A percentile compares a stretch with the other conserved stretches of the same genome.
Evolutionary conservation across 257 asterid genomes (phyloP).

Genomic region (Salvia miltiorrhiza): DNA sequence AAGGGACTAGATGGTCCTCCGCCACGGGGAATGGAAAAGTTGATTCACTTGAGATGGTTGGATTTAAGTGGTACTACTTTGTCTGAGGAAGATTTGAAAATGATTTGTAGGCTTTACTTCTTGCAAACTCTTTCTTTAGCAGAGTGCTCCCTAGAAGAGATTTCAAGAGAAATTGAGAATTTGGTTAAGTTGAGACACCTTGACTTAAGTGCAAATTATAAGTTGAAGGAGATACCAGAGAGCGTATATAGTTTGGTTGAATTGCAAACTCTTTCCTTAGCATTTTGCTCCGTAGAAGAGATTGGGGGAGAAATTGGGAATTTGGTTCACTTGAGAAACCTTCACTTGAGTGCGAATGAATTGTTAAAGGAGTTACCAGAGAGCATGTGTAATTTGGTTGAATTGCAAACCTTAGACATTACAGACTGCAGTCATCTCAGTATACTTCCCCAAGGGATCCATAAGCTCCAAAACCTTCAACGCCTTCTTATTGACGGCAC

Average conservation of each 20-base stretch:
- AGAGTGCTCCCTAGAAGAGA: too few relatives aligned
- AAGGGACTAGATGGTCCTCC: background rate
- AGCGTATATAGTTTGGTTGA: too few relatives aligned
- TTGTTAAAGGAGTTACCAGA: conserved; percentile 22
- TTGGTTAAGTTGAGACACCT: too few relatives aligned
- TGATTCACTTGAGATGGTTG: conserved; percentile 28
- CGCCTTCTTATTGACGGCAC: background rate
- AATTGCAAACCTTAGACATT: conserved; percentile 25
- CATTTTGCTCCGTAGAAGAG: background rate
- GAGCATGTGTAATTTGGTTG: conserved; percentile 17
- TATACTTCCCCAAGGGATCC: conserved; percentile 30
- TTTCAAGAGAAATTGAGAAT: too few relatives aligned
- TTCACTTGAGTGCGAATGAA: background rate
- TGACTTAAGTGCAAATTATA: too few relatives aligned
- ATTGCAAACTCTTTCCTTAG: conserved; percentile 5
- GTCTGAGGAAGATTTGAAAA: too few relatives aligned
- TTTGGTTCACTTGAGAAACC: conserved; percentile 13
- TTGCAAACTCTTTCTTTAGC: conserved; percentile 11
- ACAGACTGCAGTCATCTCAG: too few relatives aligned
- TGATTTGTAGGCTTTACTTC: too few relatives aligned
- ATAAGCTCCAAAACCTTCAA: conserved; percentile 27
- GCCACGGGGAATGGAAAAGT: conserved; percentile 12
- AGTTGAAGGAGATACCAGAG: too few relatives aligned
- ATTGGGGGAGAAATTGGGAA: conserved; percentile 16
- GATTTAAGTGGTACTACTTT: background rate